phyloP scores from a whole-genome alignment of 345 rosid genomes.

The Nephelium lappaceum region DNA sequence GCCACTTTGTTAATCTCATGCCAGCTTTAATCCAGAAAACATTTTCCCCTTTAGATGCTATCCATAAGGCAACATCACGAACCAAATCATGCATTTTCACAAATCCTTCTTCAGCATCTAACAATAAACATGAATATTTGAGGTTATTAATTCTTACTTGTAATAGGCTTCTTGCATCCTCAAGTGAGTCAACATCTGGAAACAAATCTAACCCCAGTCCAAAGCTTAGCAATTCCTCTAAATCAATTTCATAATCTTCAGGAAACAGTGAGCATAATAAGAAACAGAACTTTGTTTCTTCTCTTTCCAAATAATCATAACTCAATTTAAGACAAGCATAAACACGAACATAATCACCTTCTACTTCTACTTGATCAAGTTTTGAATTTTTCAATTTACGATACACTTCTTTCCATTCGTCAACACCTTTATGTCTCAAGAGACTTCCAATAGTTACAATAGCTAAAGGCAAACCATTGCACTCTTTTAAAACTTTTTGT shows the following conservation, averaged over 20 bases:
- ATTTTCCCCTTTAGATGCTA: neutral
- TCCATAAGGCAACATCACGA: neutral
- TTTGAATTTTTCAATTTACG: slow-evolving; percentile 12
- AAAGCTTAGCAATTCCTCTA: neutral
- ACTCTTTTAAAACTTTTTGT: neutral
- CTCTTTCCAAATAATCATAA: neutral
- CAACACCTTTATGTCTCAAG: neutral
- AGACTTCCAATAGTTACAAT: slow-evolving; percentile 1
- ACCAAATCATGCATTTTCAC: slow-evolving; percentile 13
- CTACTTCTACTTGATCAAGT: neutral
- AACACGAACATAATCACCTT: neutral
- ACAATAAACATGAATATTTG: slow-evolving; percentile 5
- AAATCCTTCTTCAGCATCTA: neutral
- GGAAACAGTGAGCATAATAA: slow-evolving; percentile 19
- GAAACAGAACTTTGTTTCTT: neutral
- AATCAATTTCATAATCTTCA: slow-evolving; percentile 3
- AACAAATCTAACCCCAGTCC: neutral
- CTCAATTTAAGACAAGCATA: neutral
- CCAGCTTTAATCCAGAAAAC: neutral
- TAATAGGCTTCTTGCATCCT: neutral
- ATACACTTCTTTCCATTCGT: neutral
- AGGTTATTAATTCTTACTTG: neutral
- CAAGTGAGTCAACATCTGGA: neutral
- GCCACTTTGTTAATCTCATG: neutral
- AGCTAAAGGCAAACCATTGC: slow-evolving; percentile 5